Base-by-base conservation (phyloP, 768 basidiomycete genomes). In the Lyophyllum shimeji region DNA sequence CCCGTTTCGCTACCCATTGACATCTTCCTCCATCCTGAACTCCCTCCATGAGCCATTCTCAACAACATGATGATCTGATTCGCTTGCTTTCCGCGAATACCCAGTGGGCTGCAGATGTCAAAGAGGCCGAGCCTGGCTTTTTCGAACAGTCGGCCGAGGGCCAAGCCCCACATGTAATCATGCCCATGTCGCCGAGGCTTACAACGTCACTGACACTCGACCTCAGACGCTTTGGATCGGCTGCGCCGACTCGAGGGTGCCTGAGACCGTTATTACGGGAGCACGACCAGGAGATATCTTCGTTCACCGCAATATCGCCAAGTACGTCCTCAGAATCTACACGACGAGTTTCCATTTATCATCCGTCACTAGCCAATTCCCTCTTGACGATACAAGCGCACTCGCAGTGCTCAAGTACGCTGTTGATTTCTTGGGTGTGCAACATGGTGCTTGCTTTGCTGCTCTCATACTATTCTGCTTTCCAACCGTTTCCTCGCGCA, bases 231-330 rank as follows among this genome's bases (percentile, higher is more conserved):
- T 89, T 62, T 91, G 87, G 88, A 82, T 91, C 65, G 87, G 89
- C 48, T 91, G 89, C 69, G 81, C 91, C 34, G 93, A 95, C 69
- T 94, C 91, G 11, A 79, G 93, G 59, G 89, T 93, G 2, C 91
- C 90, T 18, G 92, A 93, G 68, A 83, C 83, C 33, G 86, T 90
- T 60, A 74, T 90, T 54, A 85, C 84, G 33, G 82, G 76, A 33
- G 75, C 83, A 8, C 78, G 78, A 59, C 93, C 93, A 0, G 94
- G 93, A 51, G 87, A 87, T 43, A 82, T 90, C 57, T 95, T 95
- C 63, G 85, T 88, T 25, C 86, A 93, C 70, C 77, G 93, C 46
- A 95, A 95, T 70, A 86, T 95, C 60, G 93, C 92, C 51, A 95
- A 96, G 87, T 91, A 61, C 55, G 85, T 71, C 13, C 18, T 9